Evolutionary conservation across 768 basidiomycete species (phyloP).

Genomic region (Rhizopogon rudus): DNA sequence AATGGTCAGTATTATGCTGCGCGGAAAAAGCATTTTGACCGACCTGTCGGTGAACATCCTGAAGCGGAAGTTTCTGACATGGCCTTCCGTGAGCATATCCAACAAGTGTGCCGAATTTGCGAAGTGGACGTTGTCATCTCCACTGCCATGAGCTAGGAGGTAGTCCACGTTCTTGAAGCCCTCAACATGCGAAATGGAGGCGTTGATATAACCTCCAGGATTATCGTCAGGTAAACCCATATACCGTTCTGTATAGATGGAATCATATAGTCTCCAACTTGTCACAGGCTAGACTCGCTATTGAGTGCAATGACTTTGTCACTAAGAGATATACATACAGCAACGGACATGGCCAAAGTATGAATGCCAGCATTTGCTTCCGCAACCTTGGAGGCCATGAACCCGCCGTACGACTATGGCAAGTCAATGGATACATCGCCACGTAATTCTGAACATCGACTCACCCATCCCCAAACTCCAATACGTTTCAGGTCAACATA

Average conservation of each 20-base stretch:
- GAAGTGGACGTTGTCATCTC: constrained; percentile 96
- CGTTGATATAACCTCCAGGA: constrained; percentile 82
- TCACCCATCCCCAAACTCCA: constrained; percentile 97
- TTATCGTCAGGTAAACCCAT: constrained; percentile 84
- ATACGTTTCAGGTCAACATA: constrained; percentile 89
- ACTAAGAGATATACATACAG: constrained; percentile 45
- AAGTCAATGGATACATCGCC: constrained; percentile 4
- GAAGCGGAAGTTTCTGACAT: constrained; percentile 75
- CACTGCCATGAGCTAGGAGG: constrained; percentile 88
- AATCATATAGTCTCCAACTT: constrained; percentile 83
- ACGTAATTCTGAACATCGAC: constrained; percentile 19
- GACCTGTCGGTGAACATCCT: constrained; percentile 97
- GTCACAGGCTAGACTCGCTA: constrained; percentile 63
- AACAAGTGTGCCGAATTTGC: constrained; percentile 87
- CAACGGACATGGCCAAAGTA: constrained; percentile 86
- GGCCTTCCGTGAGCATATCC: constrained; percentile 83
- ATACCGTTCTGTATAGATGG: constrained; percentile 97
- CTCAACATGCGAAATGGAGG: constrained; percentile 83
- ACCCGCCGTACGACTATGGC: constrained; percentile 87
- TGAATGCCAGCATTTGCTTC: constrained; percentile 90
- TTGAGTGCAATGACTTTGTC: constrained; percentile 6
- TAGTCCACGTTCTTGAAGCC: constrained; percentile 80
- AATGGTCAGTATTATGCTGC: constrained; percentile 7
- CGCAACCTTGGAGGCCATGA: constrained; percentile 89
- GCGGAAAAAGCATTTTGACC: constrained; percentile 15